Evolutionary conservation across 2,329 filamentous ascomycete species (phyloP).

Genomic region (Corniculantispora saksenae): DNA sequence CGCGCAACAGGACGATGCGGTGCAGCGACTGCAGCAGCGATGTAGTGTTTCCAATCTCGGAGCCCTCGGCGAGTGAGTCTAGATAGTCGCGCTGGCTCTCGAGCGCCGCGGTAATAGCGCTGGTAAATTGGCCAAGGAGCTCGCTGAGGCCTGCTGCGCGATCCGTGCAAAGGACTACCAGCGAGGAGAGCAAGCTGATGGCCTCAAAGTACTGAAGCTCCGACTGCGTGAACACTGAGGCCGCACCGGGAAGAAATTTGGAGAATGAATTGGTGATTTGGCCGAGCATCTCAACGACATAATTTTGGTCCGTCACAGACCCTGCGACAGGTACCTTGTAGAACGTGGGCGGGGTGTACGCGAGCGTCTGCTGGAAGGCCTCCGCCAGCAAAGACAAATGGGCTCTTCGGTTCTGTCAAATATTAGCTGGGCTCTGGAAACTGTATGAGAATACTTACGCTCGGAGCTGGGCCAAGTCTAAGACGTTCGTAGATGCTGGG

Average conservation of each 20-base stretch:
- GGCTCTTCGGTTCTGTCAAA: slow-evolving; percentile 46
- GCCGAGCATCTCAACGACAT: slow-evolving; percentile 43
- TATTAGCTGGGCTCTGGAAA: slow-evolving; percentile 20
- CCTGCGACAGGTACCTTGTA: slow-evolving; percentile 49
- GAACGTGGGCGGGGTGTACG: slow-evolving; percentile 49
- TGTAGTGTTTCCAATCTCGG: slow-evolving; percentile 24
- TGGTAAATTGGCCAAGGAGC: slow-evolving; percentile 29
- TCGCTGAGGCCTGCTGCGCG: slow-evolving; percentile 27
- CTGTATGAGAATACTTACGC: slow-evolving; percentile 40
- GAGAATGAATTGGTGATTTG: slow-evolving; percentile 45
- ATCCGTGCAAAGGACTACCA: slow-evolving; percentile 33
- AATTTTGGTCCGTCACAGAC: slow-evolving; percentile 44
- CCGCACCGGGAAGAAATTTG: slow-evolving; percentile 37
- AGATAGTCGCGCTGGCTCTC: slow-evolving; percentile 29
- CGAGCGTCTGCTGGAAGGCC: slow-evolving; percentile 51
- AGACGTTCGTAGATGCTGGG: slow-evolving; percentile 46
- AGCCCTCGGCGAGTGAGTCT: slow-evolving; percentile 8
- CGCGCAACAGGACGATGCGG: slow-evolving; percentile 38
- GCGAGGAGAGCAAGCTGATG: slow-evolving; percentile 41
- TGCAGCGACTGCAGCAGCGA: slow-evolving; percentile 37
- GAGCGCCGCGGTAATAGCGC: slow-evolving; percentile 30
- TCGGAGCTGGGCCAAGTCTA: slow-evolving; percentile 52
- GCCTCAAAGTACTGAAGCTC: slow-evolving; percentile 48
- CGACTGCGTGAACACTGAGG: slow-evolving; percentile 39
- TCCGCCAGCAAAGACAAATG: slow-evolving; percentile 53